Conservation (phyloP, 2,329 filamentous ascomycete genomes). For the Tolypocladium cylindrosporum region DNA sequence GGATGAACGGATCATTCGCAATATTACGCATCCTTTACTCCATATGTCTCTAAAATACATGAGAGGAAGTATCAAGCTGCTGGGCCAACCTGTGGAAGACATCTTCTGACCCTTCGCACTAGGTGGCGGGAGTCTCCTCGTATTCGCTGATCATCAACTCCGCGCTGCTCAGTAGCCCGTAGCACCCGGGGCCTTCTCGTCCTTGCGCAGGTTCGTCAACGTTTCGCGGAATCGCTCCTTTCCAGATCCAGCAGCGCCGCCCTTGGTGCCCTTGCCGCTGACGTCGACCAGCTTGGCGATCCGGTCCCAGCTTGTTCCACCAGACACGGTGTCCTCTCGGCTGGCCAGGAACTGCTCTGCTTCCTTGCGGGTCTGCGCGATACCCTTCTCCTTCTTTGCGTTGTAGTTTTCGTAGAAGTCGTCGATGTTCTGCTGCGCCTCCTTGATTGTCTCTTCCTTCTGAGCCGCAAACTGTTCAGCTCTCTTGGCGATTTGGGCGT, state of each 20-base stretch:
- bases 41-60: background rate
- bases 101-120: background rate
- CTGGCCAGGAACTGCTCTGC: slow-evolving; percentile 85
- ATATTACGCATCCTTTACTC: background rate
- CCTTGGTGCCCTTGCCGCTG: slow-evolving; percentile 82
- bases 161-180: slow-evolving; percentile 43
- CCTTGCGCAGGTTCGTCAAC: slow-evolving; percentile 78
- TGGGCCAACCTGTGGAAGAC: background rate
- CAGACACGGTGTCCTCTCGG: slow-evolving; percentile 85
- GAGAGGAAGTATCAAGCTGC: background rate
- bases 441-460: slow-evolving; percentile 76
- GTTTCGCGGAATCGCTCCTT: slow-evolving; percentile 96
- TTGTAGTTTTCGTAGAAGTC: slow-evolving; percentile 99
- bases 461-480: slow-evolving; percentile 73
- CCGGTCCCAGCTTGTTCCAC: slow-evolving; percentile 96
- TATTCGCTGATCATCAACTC: background rate
- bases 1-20: background rate
- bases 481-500: slow-evolving; percentile 72
- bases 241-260: slow-evolving; percentile 79
- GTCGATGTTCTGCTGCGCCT: slow-evolving; percentile 89
- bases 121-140: background rate
- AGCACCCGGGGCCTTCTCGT: slow-evolving; percentile 71
- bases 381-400: slow-evolving; percentile 89
- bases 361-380: slow-evolving; percentile 79
- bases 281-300: slow-evolving; percentile 97